Evolutionary conservation across 192 early-diverging fungal species (phyloP), one percentile per base, ranked within the genome.

Genomic region (Entomortierella lignicola): DNA sequence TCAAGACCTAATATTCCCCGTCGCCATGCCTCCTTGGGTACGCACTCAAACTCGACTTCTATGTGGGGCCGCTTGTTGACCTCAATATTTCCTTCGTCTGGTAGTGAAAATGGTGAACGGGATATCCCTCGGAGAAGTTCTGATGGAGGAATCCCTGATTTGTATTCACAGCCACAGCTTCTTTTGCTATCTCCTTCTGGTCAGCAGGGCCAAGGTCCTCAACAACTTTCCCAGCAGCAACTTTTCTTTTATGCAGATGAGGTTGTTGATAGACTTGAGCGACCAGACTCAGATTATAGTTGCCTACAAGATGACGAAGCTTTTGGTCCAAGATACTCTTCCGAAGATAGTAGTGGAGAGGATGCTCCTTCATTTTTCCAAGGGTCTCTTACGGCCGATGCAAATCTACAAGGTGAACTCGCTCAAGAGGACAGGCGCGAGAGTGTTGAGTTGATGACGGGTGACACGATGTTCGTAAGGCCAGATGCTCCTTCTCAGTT

Each of bases 201-300:
- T 31, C 61, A 58, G 18, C 48, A 60, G 17, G 57, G 53, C 15
- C 65, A 62, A 42, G 26, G n/a, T 1, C 25, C 55, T n/a, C 65
- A 77, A 25, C 66, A 67, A 1, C 62, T 57, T 0, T 69, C 50
- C 39, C 75, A 70, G 21, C 75, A 79, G 5, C 75, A 79, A 30
- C 52, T 79, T 15, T 79, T 56, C 43, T 79, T 79, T 37, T 79
- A 79, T 44, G 75, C 62, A 7, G 75, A 79, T 37, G 67, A 65
- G 27, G 62, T 70, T 4, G 18, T 63, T 1, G 68, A 65, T n/a
- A 54, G 41, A 20, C 21, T 25, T 8, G 43, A 64, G 37, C 39
- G 53, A 51, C 8, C 53, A n/a, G 63, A 55, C 30, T 55, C 53
- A 4, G 52, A 66, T 44, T 42, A 66, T 37, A 30, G 39, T n/a